phyloP scores from a whole-genome alignment of 129 eudicot genomes.

The Flaveria robusta region DNA sequence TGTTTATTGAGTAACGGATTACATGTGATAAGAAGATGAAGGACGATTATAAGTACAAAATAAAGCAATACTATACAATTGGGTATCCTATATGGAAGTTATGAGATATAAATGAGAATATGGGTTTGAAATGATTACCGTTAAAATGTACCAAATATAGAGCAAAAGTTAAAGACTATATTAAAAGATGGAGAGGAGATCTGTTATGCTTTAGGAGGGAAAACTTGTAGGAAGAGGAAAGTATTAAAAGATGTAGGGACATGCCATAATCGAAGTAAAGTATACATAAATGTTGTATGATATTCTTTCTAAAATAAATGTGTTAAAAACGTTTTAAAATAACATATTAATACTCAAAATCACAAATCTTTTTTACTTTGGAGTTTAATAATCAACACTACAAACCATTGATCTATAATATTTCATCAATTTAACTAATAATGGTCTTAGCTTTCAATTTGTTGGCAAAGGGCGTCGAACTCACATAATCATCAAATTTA shows the following conservation, averaged over 20 bases:
- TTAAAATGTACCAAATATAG: conserved; percentile 13
- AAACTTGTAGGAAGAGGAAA: conserved; percentile 42
- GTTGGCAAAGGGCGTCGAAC: too few relatives aligned
- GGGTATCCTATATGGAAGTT: neutral
- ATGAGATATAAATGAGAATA: conserved; percentile 1
- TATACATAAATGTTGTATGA: neutral
- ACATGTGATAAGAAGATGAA: neutral
- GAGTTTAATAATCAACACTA: too few relatives aligned
- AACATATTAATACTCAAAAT: neutral
- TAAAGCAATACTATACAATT: neutral
- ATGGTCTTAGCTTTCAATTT: too few relatives aligned
- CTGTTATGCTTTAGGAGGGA: conserved; percentile 31
- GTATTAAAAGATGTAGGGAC: conserved; percentile 39
- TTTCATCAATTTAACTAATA: too few relatives aligned
- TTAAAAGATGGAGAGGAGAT: conserved; percentile 23
- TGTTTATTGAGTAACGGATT: neutral
- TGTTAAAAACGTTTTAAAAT: neutral
- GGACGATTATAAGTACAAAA: neutral
- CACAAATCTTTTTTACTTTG: neutral
- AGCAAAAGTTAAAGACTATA: conserved; percentile 13
- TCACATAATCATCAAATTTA: too few relatives aligned
- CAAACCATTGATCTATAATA: too few relatives aligned
- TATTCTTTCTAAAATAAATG: neutral
- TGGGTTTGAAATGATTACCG: neutral
- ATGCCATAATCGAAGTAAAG: conserved; percentile 7